Evolutionary conservation across 345 rosid species (phyloP), one percentile per base, ranked within the genome.

Genomic region (Citrus hindsii): DNA sequence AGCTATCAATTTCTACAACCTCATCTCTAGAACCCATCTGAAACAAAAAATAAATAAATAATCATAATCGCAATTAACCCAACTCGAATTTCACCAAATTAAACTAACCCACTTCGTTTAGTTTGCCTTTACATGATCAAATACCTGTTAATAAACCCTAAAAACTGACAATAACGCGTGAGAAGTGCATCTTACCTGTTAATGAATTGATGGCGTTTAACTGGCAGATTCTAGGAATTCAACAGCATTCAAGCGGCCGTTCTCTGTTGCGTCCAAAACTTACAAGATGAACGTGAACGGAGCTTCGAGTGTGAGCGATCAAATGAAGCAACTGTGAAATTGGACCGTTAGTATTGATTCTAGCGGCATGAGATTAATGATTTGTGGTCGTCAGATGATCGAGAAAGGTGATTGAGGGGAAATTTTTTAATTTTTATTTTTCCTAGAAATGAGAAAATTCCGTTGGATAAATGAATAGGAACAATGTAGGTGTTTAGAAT

Each of bases 1-100:
- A 76, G 77, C 86, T 80, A 64, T 91, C 92, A 68, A 87, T 87
- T 80, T 89, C 90, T 56, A 61, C 89, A 27, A 81, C 91, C 79
- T 85, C 88, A 28, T 85, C 89, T 6, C 81, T 80, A 5, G 86
- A 48, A 8, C 83, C 89, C 94, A 89, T 88, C 89, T 82, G 69
- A 27, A 67, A 68, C 60, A 77, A 73, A 13, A 46, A 46, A 13
- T 46, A 46, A 46, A 46, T 46, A 46, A 46, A 46, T 46, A 46
- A 27, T 24, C 53, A 62, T 38, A 46, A 19, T 46, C 37, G 9
- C 53, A 40, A 3, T 40, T 42, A 37, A 74, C 19, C 67, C 35
- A 19, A 35, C 37, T 35, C 37, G 37, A 37, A 37, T 22, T 51
- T 33, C 55, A 33, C 25, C 35, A 53, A n/a, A 8, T 48, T 48